phyloP scores from a whole-genome alignment of 768 basidiomycete genomes.

The Leccinum barrowsii region DNA sequence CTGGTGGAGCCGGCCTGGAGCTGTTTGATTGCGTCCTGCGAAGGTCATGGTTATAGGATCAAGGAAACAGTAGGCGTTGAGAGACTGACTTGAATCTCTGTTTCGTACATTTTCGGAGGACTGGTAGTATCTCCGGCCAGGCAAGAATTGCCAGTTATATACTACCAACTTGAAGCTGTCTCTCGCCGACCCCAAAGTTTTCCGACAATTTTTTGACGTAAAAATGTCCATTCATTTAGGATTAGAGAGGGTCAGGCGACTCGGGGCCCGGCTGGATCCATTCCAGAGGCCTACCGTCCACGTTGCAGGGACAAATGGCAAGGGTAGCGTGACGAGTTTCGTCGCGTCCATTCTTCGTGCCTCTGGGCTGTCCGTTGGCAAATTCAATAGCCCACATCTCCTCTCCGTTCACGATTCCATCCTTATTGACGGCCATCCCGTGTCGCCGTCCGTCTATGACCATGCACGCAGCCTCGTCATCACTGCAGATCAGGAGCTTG shows the following conservation, averaged over 20 bases:
- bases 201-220: neutral
- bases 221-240: slow-evolving; percentile 67
- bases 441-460: slow-evolving; percentile 47
- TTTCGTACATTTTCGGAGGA: slow-evolving; percentile 14
- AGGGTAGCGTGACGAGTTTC: slow-evolving; percentile 87
- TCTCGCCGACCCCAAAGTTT: too few species aligned
- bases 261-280: slow-evolving; percentile 53
- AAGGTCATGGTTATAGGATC: neutral
- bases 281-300: slow-evolving; percentile 84
- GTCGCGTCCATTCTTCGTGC: slow-evolving; percentile 69
- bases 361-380: slow-evolving; percentile 60
- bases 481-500: slow-evolving; percentile 39
- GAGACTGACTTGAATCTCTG: slow-evolving; percentile 17
- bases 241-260: slow-evolving; percentile 51
- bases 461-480: slow-evolving; percentile 46
- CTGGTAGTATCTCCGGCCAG: neutral
- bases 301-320: slow-evolving; percentile 95
- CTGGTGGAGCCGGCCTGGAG: slow-evolving; percentile 22
- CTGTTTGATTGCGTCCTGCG: slow-evolving; percentile 17
- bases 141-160: neutral
- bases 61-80: neutral
- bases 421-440: slow-evolving; percentile 54
- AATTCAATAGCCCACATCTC: slow-evolving; percentile 93
- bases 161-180: neutral
- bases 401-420: slow-evolving; percentile 76